Conservation (phyloP, 164 flowering plant genomes). For the Akebia trifoliata region DNA sequence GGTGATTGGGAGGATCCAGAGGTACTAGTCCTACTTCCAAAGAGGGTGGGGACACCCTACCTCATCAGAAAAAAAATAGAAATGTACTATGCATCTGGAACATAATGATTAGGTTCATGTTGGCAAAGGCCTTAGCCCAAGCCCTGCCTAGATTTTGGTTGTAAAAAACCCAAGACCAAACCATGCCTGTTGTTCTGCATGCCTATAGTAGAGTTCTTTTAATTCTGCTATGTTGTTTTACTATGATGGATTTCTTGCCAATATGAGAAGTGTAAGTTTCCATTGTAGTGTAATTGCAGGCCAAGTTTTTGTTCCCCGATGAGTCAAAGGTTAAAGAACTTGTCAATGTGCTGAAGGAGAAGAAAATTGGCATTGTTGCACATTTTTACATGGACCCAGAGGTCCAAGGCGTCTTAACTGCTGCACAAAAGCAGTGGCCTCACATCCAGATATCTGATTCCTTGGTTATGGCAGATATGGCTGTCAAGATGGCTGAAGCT, state of each 20-base stretch:
- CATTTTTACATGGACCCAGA: conserved; percentile 99
- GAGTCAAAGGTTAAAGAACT: conserved; percentile 73
- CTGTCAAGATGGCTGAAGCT: conserved; percentile 89
- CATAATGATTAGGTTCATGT: too few relatives aligned
- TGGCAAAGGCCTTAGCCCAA: too few relatives aligned
- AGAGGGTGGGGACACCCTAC: too few relatives aligned
- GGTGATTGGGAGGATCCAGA: too few relatives aligned
- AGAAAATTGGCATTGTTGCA: conserved; percentile 89
- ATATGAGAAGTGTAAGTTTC: conserved; percentile 19
- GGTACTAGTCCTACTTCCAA: too few relatives aligned
- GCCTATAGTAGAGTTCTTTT: background rate
- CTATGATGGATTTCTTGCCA: background rate
- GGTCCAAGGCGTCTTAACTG: conserved; percentile 93
- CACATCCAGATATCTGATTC: conserved; percentile 93
- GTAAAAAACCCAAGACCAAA: too few relatives aligned
- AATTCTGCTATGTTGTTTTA: background rate
- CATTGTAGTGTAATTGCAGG: conserved; percentile 55
- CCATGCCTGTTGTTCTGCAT: background rate
- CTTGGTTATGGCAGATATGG: conserved; percentile 92
- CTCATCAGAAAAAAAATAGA: too few relatives aligned
- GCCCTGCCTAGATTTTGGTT: too few relatives aligned
- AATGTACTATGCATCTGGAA: too few relatives aligned
- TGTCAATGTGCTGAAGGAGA: conserved; percentile 68
- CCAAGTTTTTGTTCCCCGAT: conserved; percentile 73
- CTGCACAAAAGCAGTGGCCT: conserved; percentile 92